phyloP scores from a whole-genome alignment of 2,329 filamentous ascomycete genomes.

The Kalaharituber pfeilii region DNA sequence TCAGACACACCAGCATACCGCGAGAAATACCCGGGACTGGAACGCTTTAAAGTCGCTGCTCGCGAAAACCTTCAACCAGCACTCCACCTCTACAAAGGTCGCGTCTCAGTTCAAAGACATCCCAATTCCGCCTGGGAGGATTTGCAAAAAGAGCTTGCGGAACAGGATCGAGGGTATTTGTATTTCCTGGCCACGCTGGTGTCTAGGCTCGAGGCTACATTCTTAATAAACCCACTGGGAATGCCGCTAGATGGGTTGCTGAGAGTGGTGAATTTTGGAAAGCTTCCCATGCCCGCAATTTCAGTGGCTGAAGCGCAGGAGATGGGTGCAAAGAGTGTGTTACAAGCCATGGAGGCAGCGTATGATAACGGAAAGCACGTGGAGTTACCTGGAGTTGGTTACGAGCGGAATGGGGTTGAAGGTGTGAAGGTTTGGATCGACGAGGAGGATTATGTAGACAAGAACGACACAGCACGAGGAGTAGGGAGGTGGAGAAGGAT shows the following conservation, averaged over 20 bases:
- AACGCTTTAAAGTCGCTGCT: slow-evolving; percentile 73
- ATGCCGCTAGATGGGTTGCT: slow-evolving; percentile 53
- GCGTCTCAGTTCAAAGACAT: slow-evolving; percentile 27
- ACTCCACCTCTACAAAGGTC: slow-evolving; percentile 41
- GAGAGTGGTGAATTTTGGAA: slow-evolving; percentile 57
- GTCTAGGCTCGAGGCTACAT: slow-evolving; percentile 63
- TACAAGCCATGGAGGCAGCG: slow-evolving; percentile 57
- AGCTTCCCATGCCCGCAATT: not conserved
- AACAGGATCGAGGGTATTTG: slow-evolving; percentile 39
- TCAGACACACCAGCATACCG: slow-evolving; percentile 73
- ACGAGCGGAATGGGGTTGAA: slow-evolving; percentile 44
- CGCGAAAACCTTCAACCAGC: slow-evolving; percentile 37
- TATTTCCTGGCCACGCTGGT: slow-evolving; percentile 65
- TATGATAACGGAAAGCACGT: slow-evolving; percentile 43
- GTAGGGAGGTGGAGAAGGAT: slow-evolving; percentile 58
- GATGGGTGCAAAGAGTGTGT: slow-evolving; percentile 45
- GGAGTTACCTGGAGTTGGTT: slow-evolving; percentile 41
- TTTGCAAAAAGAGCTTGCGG: slow-evolving; percentile 19
- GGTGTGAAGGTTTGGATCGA: slow-evolving; percentile 47
- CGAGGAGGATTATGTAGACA: slow-evolving; percentile 37
- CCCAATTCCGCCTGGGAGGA: slow-evolving; percentile 15
- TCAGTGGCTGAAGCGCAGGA: not conserved
- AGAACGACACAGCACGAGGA: not conserved
- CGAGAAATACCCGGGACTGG: slow-evolving; percentile 43
- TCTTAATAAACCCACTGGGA: slow-evolving; percentile 61